phyloP scores from a whole-genome alignment of 2,329 filamentous ascomycete genomes.

The Sphaerulina vaccinii region DNA sequence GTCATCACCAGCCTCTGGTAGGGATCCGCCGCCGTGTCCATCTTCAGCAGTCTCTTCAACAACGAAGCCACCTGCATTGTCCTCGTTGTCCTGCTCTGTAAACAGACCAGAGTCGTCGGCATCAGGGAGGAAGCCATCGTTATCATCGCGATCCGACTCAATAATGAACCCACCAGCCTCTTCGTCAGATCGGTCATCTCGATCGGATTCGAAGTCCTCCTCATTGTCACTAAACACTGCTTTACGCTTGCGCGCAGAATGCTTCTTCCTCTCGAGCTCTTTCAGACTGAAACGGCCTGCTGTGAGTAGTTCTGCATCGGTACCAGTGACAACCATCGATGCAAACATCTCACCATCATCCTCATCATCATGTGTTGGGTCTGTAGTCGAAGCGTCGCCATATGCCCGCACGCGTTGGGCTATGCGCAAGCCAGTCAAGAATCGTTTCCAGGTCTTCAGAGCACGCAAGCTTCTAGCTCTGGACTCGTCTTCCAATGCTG shows the following conservation, averaged over 20 bases:
- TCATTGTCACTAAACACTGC: conserved; percentile 7
- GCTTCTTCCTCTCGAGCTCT: conserved; percentile 17
- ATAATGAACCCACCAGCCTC: conserved; percentile 4
- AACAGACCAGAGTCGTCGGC: not conserved
- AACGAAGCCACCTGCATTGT: conserved; percentile 28
- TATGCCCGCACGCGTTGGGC: conserved; percentile 68
- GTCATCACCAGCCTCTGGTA: not conserved
- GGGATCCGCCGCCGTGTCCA: conserved; percentile 19
- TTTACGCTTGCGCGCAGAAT: conserved; percentile 5
- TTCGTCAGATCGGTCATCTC: not conserved
- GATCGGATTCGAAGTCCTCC: not conserved
- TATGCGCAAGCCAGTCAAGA: conserved; percentile 64
- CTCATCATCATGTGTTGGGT: conserved; percentile 1
- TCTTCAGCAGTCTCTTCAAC: conserved; percentile 36
- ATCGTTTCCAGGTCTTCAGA: conserved; percentile 59
- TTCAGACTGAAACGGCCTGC: conserved; percentile 26
- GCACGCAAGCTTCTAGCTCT: conserved; percentile 52
- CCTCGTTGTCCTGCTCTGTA: conserved; percentile 7
- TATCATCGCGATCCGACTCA: conserved; percentile 24
- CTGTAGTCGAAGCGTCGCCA: conserved; percentile 20
- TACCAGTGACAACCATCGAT: not conserved
- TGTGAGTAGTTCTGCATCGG: conserved; percentile 21
- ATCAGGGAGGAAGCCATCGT: not conserved
- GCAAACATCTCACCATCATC: conserved; percentile 1
- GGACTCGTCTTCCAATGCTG: conserved; percentile 62